Percentiles rank a stretch among this genome's conserved stretches.
phyloP scores from a whole-genome alignment of 352 stramenopile genomes.

The Globisporangium uncinulatum region DNA sequence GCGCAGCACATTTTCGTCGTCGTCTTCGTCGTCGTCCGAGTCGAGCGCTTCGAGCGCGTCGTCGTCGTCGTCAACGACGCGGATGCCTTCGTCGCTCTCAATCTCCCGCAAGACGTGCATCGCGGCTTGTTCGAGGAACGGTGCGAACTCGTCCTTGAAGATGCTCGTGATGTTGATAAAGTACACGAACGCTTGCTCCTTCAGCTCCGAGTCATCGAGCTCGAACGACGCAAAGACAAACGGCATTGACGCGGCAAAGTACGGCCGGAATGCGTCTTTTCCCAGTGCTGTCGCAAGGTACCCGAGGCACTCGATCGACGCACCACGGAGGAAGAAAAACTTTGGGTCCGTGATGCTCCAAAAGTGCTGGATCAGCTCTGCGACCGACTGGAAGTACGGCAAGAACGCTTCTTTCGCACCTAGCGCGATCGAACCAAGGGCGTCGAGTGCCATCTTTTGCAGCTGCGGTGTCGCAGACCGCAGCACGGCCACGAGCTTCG shows the following conservation, averaged over 20 bases:
- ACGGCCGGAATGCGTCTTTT: slow-evolving; percentile 93
- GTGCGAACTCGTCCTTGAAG: slow-evolving; percentile 96
- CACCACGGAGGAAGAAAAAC: slow-evolving; percentile 91
- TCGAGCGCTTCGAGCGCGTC: slow-evolving; percentile 67
- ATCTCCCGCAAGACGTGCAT: slow-evolving; percentile 66
- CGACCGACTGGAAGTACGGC: slow-evolving; percentile 92
- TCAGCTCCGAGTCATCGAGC: slow-evolving; percentile 94
- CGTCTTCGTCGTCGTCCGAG: slow-evolving; percentile 75
- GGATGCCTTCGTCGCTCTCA: slow-evolving; percentile 73
- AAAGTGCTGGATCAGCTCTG: slow-evolving; percentile 81
- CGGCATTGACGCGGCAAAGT: slow-evolving; percentile 93
- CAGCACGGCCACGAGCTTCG: slow-evolving; percentile 93
- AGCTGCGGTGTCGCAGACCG: slow-evolving; percentile 89
- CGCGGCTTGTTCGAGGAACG: slow-evolving; percentile 84
- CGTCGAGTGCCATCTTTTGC: slow-evolving; percentile 97
- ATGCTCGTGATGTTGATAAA: slow-evolving; percentile 98
- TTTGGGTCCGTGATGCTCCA: slow-evolving; percentile 91
- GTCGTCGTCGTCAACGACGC: slow-evolving; percentile 65
- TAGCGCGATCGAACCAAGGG: slow-evolving; percentile 94
- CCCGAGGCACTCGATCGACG: slow-evolving; percentile 97
- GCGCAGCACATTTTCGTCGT: slow-evolving; percentile 56
- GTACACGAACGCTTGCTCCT: slow-evolving; percentile 97
- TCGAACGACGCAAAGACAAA: slow-evolving; percentile 92
- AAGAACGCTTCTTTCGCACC: slow-evolving; percentile 96
- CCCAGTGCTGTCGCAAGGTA: slow-evolving; percentile 97